Percentiles rank a stretch among this genome's conserved stretches.
Conservation (phyloP, 768 basidiomycete species). For the Chiua virens region DNA sequence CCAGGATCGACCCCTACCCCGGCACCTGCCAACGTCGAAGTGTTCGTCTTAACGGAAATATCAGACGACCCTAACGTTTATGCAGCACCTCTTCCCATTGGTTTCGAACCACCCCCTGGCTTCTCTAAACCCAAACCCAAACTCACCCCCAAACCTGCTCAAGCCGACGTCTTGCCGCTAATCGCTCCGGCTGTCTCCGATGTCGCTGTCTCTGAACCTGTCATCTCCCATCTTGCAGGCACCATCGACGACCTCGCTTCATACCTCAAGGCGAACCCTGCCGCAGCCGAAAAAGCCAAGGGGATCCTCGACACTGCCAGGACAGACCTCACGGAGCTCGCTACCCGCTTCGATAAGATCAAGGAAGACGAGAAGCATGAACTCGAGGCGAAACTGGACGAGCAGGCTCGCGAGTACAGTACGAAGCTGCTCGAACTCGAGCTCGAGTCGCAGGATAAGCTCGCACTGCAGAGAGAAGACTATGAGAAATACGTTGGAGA, state of each 20-base stretch:
- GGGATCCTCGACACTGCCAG: slow-evolving; percentile 81
- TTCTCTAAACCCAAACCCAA: slow-evolving; percentile 62
- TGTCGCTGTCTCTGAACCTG: slow-evolving; percentile 77
- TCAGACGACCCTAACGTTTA: slow-evolving; percentile 45
- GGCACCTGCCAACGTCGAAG: slow-evolving; percentile 23
- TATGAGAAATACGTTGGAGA: slow-evolving; percentile 80
- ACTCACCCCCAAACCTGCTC: slow-evolving; percentile 42
- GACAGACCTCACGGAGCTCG: slow-evolving; percentile 75
- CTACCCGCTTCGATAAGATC: slow-evolving; percentile 70
- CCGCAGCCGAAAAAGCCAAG: slow-evolving; percentile 63
- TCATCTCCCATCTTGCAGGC: slow-evolving; percentile 86
- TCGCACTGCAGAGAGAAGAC: slow-evolving; percentile 83
- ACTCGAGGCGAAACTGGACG: slow-evolving; percentile 68
- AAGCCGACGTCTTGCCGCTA: slow-evolving; percentile 58
- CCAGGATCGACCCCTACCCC: slow-evolving; percentile 24
- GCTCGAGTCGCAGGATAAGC: slow-evolving; percentile 81
- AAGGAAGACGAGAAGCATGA: slow-evolving; percentile 75
- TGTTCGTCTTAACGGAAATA: slow-evolving; percentile 25
- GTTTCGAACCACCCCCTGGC: slow-evolving; percentile 92
- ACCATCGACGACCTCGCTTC: slow-evolving; percentile 92
- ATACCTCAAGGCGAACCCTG: slow-evolving; percentile 74
- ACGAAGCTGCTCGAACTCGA: slow-evolving; percentile 78
- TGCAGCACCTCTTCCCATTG: slow-evolving; percentile 77
- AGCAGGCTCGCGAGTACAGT: slow-evolving; percentile 83
- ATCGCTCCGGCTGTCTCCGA: slow-evolving; percentile 79